Evolutionary conservation across 495 filamentous ascomycete genomes (phyloP), one percentile per base, ranked within the genome.

Genomic region (Ascobolus immersus): DNA sequence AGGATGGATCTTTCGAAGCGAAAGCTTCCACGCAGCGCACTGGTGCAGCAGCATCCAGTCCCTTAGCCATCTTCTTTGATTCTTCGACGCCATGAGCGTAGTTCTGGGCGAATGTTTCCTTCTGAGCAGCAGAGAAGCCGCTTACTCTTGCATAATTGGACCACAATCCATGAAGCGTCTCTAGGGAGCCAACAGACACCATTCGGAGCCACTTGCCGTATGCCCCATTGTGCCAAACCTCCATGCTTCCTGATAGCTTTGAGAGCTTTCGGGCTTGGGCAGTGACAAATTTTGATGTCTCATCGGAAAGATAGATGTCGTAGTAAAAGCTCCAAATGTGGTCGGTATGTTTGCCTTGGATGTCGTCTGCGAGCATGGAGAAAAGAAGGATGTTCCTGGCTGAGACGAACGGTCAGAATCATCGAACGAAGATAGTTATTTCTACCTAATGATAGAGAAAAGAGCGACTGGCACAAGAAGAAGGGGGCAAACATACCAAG

Each of bases 321-420:
- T 31, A 28, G 0, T 61, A 55, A 10, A 57, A 19, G 0, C 29
- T 27, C 7, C 42, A 29, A 7, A 65, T 47, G 7, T 39, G 34
- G 5, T 26, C 42, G 4, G 41, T 21, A n/a, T n/a, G n/a, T n/a
- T n/a, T n/a, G n/a, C n/a, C n/a, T 15, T 17, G 44, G 12, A 37
- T 30, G 20, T 53, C 37, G 19, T 63, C 59, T 3, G 58, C 33
- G 24, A 65, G 39, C 2, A 66, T 42, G 6, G 55, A 56, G 23
- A 61, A 47, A 0, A 65, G 36, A 4, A 70, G 28, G 34, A 67
- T 46, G 36, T 70, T 67, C 10, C 63, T 55, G 14, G 63, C 65
- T 62, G 17, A 2, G 26, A 11, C 21, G 28, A n/a, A n/a, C n/a
- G n/a, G n/a, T n/a, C n/a, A n/a, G n/a, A n/a, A n/a, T n/a, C n/a